Conservation (phyloP, 2,329 filamentous ascomycete genomes). For the Aspergillus persii region DNA sequence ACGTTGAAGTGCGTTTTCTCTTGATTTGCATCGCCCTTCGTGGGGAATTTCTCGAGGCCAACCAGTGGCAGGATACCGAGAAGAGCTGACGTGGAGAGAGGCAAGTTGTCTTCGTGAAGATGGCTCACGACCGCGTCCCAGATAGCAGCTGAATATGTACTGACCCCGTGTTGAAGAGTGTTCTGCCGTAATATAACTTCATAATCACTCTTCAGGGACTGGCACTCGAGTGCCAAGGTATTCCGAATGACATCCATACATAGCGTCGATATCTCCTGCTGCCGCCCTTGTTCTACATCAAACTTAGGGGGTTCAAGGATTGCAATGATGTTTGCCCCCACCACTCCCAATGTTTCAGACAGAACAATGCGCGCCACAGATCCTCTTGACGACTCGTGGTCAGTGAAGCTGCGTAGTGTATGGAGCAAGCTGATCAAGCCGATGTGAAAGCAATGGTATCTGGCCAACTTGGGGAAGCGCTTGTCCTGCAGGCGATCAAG, state of each 20-base stretch:
- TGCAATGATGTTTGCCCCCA: conserved; percentile 50
- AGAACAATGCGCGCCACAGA: conserved; percentile 49
- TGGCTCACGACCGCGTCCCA: conserved; percentile 75
- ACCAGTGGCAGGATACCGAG: conserved; percentile 68
- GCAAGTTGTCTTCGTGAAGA: conserved; percentile 64
- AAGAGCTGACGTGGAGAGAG: conserved; percentile 72
- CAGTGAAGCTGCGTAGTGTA: conserved; percentile 48
- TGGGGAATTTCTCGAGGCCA: conserved; percentile 70
- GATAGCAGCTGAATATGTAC: conserved; percentile 69
- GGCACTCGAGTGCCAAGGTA: conserved; percentile 68
- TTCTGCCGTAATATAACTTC: conserved; percentile 61
- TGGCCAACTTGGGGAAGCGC: conserved; percentile 41
- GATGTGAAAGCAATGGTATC: conserved; percentile 46
- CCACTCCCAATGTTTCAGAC: conserved; percentile 48
- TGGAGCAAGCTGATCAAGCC: conserved; percentile 46
- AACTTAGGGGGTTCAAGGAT: conserved; percentile 59
- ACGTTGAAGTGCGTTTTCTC: conserved; percentile 74
- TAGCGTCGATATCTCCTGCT: conserved; percentile 54
- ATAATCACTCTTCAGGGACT: conserved; percentile 67
- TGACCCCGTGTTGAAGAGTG: conserved; percentile 64
- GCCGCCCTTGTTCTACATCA: conserved; percentile 45
- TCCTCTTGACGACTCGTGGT: conserved; percentile 44
- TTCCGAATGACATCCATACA: conserved; percentile 65
- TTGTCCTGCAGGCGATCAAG: conserved; percentile 56
- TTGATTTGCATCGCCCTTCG: conserved; percentile 43